Evolutionary conservation across 768 basidiomycete genomes (phyloP), one percentile per base, ranked within the genome.

Genomic region (Tylopilus rubrobrunneus): DNA sequence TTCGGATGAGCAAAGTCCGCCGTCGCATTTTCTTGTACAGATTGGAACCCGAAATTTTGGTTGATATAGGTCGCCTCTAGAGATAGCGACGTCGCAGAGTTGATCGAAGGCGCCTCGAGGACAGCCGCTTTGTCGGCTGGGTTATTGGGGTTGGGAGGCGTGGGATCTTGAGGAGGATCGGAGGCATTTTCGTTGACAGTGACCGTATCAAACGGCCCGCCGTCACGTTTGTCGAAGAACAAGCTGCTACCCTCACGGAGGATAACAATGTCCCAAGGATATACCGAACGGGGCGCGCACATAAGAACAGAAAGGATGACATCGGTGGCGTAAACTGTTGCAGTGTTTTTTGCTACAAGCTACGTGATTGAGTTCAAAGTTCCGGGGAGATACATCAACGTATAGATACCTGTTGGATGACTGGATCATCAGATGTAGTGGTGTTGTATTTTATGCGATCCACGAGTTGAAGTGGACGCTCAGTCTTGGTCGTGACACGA

Each of bases 21-120:
- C 7, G 87, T 76, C 28, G 80, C 74, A 29, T 70, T 80, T 70
- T 96, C 92, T 51, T 82, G 78, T 42, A 95, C 96, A 42, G 91
- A 87, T 72, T 99, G 97, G 81, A 96, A 97, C 25, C 89, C 86
- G 64, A 98, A 99, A 73, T 98, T 98, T 68, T 96, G 92, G 76
- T 98, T 98, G 77, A 99, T 92, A 73, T 95, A 98, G 27, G 95
- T 98, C 6, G 97, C 97, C 72, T 99, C 97, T 33, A 98, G 80
- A 1, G 96, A 95, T 27, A 99, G 78, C 1, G 92, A 93, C 5
- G 91, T 91, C 1, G 94, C 91, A 6, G 92, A 84, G 74, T 99
- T 99, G 72, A 98, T 93, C 5, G 89, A 83, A 7, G 91, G 87
- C 1, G 79, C 74, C 60, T 95, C 94, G 23, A 82, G 82, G 6